These are phyloP conservation scores for Suhomyces xylopsoci DNA, from an alignment of 805 yeast species.

Conservation along the genomic window DNA sequence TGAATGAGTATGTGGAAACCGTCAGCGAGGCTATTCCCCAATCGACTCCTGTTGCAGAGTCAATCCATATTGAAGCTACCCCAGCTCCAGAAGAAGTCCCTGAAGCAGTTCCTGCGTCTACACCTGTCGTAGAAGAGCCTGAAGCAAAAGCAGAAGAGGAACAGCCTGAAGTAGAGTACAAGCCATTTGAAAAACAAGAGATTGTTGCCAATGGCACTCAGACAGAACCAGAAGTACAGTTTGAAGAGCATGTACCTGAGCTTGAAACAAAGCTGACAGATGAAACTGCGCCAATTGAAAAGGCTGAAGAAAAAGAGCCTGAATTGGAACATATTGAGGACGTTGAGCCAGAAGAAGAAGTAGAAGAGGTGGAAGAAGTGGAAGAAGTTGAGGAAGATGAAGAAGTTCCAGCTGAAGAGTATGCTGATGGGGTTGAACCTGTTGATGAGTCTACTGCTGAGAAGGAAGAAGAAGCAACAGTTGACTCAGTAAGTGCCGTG, in stretches of 20 bases:
- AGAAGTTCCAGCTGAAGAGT: slow-evolving; percentile 6
- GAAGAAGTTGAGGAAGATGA: slow-evolving; percentile 1
- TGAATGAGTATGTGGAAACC: neutral
- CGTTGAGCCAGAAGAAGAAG: neutral
- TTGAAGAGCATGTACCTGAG: neutral
- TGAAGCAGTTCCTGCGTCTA: neutral
- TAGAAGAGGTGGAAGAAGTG: neutral
- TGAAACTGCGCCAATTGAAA: neutral
- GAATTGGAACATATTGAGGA: neutral
- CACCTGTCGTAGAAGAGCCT: neutral
- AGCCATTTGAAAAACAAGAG: neutral
- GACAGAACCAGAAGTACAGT: neutral
- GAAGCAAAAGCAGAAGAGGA: neutral
- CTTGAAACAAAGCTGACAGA: neutral
- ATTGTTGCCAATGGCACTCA: neutral
- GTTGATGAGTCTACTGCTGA: neutral
- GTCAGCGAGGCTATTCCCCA: neutral
- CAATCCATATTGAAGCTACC: neutral
- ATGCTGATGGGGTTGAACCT: neutral
- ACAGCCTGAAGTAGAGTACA: neutral
- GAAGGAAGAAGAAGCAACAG: slow-evolving; percentile 5
- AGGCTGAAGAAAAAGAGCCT: neutral
- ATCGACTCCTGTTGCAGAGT: neutral
- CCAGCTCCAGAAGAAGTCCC: neutral
- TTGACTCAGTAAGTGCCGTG: neutral